Evolutionary conservation across 352 stramenopile genomes (phyloP).

Genomic region (Globisporangium spinosum): DNA sequence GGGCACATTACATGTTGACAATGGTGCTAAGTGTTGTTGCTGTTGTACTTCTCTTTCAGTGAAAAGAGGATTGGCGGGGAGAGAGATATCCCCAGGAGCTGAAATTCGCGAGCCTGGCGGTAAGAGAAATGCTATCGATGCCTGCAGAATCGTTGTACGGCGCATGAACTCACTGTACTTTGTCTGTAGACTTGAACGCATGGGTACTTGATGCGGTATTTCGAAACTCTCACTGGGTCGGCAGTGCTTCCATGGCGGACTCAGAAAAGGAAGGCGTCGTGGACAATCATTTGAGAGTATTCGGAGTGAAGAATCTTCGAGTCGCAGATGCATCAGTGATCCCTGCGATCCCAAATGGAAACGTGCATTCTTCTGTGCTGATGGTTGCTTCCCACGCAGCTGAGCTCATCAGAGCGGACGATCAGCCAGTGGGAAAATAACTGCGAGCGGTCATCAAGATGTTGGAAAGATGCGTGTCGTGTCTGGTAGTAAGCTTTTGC

Average conservation of each 20-base stretch:
- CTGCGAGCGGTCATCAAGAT: neutral
- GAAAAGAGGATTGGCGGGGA: slow-evolving; percentile 36
- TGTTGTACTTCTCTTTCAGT: slow-evolving; percentile 21
- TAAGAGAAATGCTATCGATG: slow-evolving; percentile 12
- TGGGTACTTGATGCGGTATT: slow-evolving; percentile 72
- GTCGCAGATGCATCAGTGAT: slow-evolving; percentile 70
- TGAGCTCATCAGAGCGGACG: slow-evolving; percentile 36
- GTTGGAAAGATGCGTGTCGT: neutral
- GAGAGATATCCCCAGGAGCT: slow-evolving; percentile 39
- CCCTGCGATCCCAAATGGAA: slow-evolving; percentile 65
- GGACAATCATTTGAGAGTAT: slow-evolving; percentile 55
- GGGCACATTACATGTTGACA: neutral
- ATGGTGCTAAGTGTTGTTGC: neutral
- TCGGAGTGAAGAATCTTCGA: slow-evolving; percentile 52
- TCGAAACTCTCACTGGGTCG: slow-evolving; percentile 85
- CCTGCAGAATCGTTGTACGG: slow-evolving; percentile 12
- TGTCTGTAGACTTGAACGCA: slow-evolving; percentile 36
- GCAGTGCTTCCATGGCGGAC: slow-evolving; percentile 68
- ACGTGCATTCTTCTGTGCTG: slow-evolving; percentile 70
- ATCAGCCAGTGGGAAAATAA: slow-evolving; percentile 7
- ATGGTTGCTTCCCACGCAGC: slow-evolving; percentile 57
- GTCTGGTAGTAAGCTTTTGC: neutral
- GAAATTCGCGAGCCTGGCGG: slow-evolving; percentile 28
- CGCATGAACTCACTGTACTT: slow-evolving; percentile 9
- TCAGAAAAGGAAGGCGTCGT: slow-evolving; percentile 44